Conservation (phyloP, 2,329 filamentous ascomycete genomes). For the Alternaria gansuensis region DNA sequence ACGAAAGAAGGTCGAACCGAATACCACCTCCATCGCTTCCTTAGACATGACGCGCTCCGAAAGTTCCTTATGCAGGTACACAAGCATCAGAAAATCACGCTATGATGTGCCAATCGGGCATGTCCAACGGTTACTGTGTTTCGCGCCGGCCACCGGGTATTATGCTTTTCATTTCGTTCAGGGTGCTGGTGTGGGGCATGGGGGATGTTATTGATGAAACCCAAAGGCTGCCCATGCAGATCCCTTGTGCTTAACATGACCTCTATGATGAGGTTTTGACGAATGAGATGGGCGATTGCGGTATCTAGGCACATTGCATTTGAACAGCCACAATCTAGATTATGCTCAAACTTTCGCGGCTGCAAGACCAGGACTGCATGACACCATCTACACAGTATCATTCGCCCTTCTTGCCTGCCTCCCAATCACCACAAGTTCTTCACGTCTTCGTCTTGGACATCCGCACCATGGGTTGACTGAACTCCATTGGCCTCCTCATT, state of each 20-base stretch:
- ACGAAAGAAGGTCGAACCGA: conserved; percentile 4
- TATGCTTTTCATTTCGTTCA: conserved; percentile 23
- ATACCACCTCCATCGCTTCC: conserved; percentile 3
- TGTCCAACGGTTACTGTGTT: conserved; percentile 13
- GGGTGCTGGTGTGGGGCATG: conserved; percentile 16
- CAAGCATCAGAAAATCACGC: neutral
- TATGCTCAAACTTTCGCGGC: conserved; percentile 1
- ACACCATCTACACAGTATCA: neutral
- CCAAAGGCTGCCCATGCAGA: conserved; percentile 17
- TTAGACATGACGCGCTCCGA: neutral
- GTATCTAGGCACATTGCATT: neutral
- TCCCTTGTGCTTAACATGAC: conserved; percentile 35
- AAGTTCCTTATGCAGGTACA: conserved; percentile 12
- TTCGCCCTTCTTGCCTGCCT: conserved; percentile 1
- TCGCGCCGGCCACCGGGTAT: conserved; percentile 10
- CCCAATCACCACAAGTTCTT: conserved; percentile 46
- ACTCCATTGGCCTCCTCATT: conserved; percentile 36
- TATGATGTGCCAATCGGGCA: conserved; percentile 27
- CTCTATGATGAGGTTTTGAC: conserved; percentile 14
- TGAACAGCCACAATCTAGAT: conserved; percentile 7
- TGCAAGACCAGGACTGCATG: neutral
- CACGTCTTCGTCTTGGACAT: conserved; percentile 30
- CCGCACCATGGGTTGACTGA: conserved; percentile 22
- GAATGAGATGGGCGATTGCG: conserved; percentile 19
- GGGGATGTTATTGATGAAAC: conserved; percentile 28